Base-by-base conservation (phyloP, 768 basidiomycete genomes). In the Trametes punicea region DNA sequence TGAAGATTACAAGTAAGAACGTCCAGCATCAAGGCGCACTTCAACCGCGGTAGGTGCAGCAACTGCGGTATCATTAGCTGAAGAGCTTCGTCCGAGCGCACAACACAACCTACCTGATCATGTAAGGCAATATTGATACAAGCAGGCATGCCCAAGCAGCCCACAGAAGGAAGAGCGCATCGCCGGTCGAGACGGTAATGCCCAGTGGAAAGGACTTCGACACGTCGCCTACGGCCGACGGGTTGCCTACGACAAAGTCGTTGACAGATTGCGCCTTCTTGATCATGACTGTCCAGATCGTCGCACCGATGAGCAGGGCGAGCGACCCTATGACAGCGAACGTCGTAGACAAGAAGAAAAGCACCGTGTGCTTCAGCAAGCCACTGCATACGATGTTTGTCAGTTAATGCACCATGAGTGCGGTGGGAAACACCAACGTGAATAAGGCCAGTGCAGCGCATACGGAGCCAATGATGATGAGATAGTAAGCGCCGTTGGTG, bases 281-380 rank as follows among this genome's bases (percentile, higher is more conserved):
- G 47, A 92, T 76, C 47, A 90, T 75, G 41, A 83, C 79, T 4
- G 90, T 90, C 90, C 90, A 93, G 56, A 91, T 83, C 41, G 81
- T 77, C 15, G 84, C 83, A 23, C 82, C 87, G 38, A 86, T 81
- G 46, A 93, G 75, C 44, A 90, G 68, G 50, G 89, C 75, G 10
- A 87, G 40, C 51, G 81, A 80, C 27, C 83, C 82, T 16, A 84
- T 55, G 46, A 85, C 69, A 13, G 88, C 80, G 62, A 87, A 79
- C 1, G 79, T 68, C 4, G 86, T 80, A 3, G 90, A 90, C 23
- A 83, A 56, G 64, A 90, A 73, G 67, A 90, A 91, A 7, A 87
- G 77, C 16, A 83, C 62, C 45, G 81, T 83, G 55, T 76, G 82
- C 68, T 84, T 85, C 49, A 78, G 72, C 41, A 90, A 70, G 16